Base-by-base conservation (phyloP, 1,139 yeast genomes). In the Geotrichum carabidarum region DNA sequence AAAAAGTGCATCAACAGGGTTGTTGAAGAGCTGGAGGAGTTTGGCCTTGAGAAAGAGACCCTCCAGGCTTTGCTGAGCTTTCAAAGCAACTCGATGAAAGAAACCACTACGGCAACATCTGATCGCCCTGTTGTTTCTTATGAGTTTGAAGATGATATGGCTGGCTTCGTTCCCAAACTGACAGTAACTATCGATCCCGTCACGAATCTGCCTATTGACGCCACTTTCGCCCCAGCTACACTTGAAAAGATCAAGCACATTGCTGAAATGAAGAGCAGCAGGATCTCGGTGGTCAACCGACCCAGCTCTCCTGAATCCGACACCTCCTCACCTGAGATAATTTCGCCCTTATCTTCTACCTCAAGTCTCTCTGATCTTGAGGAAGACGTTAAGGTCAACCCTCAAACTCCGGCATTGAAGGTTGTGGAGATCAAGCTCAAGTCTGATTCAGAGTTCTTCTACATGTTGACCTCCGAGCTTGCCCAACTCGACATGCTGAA, bases 1-100 rank as follows among this genome's bases (percentile, higher is more conserved):
- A 85, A 85, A 67, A 85, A 85, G 66, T 76, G 82, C 57, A 83
- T 84, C 57, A 78, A 78, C 57, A 74, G 74, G 55, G 86, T 84
- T 5, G 89, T 84, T 8, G 71, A 73, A 34, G 91, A 84, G 67
- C 69, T 82, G 22, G 59, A 54, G 35, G 61, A 62, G 48, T 57
- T 62, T 18, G 66, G 65, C 4, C 56, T 72, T 6, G 77, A 78
- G 44, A 76, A 74, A 56, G 77, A 79, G 50, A 74, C 78, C 14
- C 69, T 80, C 43, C 75, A 77, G 55, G 63, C 78, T 34, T 62
- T 80, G 12, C 65, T 79, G 9, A 74, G 59, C 4, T 62, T 59
- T 55, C 61, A 60, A 43, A 53, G 64, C 22, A 63, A 65, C 15
- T 45, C 44, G 9, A 22, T 22, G 27, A 22, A 22, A 22, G 42